These are phyloP conservation scores for Phytopythium chamaehyphon DNA, from an alignment of 352 stramenopile species.

Conservation along the genomic window DNA sequence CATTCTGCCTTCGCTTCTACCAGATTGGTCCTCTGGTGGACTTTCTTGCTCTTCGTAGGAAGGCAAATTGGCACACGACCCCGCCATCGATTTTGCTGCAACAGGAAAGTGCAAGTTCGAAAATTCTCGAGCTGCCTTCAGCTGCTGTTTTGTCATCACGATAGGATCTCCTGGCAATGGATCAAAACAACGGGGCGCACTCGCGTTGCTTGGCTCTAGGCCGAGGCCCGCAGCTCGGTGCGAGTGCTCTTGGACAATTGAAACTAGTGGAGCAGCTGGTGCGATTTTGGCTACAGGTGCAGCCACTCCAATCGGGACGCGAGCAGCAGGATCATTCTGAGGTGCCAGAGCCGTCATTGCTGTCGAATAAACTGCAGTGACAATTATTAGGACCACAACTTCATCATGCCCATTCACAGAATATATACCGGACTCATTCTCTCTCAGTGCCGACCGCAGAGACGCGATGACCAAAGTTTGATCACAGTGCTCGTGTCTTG, in stretches of 20 bases:
- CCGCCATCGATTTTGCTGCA: constrained; percentile 21
- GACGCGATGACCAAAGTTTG: constrained; percentile 30
- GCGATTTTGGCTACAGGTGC: not conserved
- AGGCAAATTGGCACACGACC: constrained; percentile 1
- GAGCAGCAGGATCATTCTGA: not conserved
- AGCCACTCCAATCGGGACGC: too few relatives aligned
- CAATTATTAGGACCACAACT: not conserved
- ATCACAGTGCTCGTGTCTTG: constrained; percentile 35
- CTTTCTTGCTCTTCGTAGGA: not conserved
- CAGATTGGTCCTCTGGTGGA: too few relatives aligned
- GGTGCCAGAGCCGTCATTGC: not conserved
- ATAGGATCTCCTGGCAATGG: too few relatives aligned
- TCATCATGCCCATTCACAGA: not conserved
- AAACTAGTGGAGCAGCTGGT: not conserved
- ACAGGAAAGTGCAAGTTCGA: constrained; percentile 25
- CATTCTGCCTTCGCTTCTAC: constrained; percentile 9
- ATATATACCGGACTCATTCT: constrained; percentile 17
- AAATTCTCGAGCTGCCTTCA: constrained; percentile 26
- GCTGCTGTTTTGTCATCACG: constrained; percentile 21
- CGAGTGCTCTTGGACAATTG: not conserved
- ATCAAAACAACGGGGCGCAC: not conserved
- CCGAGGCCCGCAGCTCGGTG: not conserved
- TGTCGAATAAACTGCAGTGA: too few relatives aligned
- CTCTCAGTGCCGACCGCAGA: constrained; percentile 16
- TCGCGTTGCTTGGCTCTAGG: not conserved